These are phyloP conservation scores for Zygotorulaspora florentina DNA, from an alignment of 805 yeast genomes.

Conservation along the genomic window DNA sequence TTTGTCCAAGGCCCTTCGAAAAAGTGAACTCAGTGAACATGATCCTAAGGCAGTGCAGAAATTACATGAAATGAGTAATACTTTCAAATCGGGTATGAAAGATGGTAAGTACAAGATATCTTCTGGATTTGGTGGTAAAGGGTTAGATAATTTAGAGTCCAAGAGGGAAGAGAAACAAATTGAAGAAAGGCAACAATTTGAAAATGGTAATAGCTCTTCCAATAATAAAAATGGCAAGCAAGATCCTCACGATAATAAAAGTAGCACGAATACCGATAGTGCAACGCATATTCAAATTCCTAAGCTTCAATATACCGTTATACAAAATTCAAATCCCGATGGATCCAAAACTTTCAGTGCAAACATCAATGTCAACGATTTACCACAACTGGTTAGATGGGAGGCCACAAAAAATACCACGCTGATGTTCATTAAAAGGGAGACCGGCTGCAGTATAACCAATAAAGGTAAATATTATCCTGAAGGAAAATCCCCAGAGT, in stretches of 20 bases:
- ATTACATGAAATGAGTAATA: conserved; percentile 43
- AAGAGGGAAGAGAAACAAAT: conserved; percentile 27
- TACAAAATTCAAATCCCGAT: conserved; percentile 52
- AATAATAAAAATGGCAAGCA: conserved; percentile 10
- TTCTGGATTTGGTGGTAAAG: conserved; percentile 91
- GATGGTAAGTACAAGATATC: conserved; percentile 60
- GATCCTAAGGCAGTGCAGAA: conserved; percentile 42
- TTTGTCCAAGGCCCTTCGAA: conserved; percentile 44
- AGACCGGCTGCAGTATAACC: conserved; percentile 72
- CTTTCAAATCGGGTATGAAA: conserved; percentile 58
- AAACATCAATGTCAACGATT: conserved; percentile 71
- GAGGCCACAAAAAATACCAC: conserved; percentile 64
- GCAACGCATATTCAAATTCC: conserved; percentile 26
- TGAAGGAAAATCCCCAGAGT: conserved; percentile 49
- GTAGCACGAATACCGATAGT: conserved; percentile 13
- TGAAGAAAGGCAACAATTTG: conserved; percentile 19
- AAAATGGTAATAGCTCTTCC: conserved; percentile 9
- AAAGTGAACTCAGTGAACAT: conserved; percentile 40
- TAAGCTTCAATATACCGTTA: conserved; percentile 47
- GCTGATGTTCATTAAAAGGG: conserved; percentile 58
- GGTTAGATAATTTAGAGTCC: conserved; percentile 72
- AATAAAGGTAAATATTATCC: conserved; percentile 76
- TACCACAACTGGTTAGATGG: conserved; percentile 81
- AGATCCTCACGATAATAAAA: conserved; percentile 12
- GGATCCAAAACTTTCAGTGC: conserved; percentile 59